Base-by-base conservation (phyloP, 1,284 basidiomycete genomes). In the Boletellus sp. region DNA sequence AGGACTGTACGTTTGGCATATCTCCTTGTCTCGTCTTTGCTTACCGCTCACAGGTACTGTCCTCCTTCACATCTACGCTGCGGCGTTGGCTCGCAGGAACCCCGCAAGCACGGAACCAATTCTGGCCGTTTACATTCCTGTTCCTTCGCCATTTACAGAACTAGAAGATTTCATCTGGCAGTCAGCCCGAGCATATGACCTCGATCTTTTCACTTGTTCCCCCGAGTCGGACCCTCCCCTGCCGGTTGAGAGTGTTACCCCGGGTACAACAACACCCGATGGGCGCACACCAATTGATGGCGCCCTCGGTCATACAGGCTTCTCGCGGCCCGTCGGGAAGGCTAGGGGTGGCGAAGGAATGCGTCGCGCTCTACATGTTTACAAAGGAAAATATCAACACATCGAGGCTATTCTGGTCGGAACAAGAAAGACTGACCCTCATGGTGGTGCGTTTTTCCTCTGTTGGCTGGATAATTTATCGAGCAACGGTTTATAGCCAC, bases 341-440 rank as follows among this genome's bases (percentile, higher is more conserved):
- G 70, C 77, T 15, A 80, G 82, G 50, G 83, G 89, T 13, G 80
- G 83, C 7, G 86, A 88, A 37, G 83, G 84, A 2, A 97, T 99
- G 93, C 86, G 86, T 58, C 74, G 79, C 43, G 95, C 91, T 5
- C 73, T 99, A 18, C 74, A 81, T 52, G 70, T 76, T 30, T 99
- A 97, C 74, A 85, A 93, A 65, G 73, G 71, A 28, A 72, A 66
- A 50, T 83, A 79, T 63, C 81, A 82, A 44, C 72, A 79, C 22
- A 79, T 96, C 42, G 79, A 79, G 44, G 93, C 90, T 2, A 91
- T 97, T 22, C 72, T 99, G 33, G 85, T 99, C 39, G 96, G 96
- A 1, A 97, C 93, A 4, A 75, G 96, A 51, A 73, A 86, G 56
- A 81, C 82, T 5, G 96, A 99, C 73, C 96, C 96, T 1, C 93